Evolutionary conservation across 305 asterid genomes (phyloP), one percentile per base, ranked within the genome.

Genomic region (Solanum hybrid): DNA sequence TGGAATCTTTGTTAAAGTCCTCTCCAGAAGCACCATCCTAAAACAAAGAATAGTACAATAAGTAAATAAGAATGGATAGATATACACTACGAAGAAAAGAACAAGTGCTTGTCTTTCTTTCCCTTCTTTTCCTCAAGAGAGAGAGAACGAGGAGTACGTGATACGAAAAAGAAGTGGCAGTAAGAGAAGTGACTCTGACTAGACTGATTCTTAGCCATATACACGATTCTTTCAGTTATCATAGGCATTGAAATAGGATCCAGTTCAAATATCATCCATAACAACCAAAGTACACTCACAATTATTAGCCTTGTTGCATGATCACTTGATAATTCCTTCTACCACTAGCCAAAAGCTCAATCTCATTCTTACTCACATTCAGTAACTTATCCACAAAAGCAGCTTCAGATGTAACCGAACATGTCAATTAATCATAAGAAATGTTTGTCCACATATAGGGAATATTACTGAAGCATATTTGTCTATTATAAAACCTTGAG

Each of bases 11-110:
- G 91, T 93, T 96, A 77, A 94, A 93, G 85, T 97, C 98, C 93
- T 98, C 99, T 45, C 98, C 99, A 60, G 97, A 89, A 89, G 92
- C 64, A 76, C 96, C 99, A 92, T 97, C 99, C 99, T 98, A 89
- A 90, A 90, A 88, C 17, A 88, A 15, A 38, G 72, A 72, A 81
- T 78, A 88, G 24, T 90, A 91, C 86, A 87, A 86, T 75, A 89
- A 86, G 86, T 69, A 60, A 51, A 51, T 34, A 26, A 13, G 15
- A 64, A 26, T 26, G 26, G 36, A 81, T 40, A 81, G 37, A 40
- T 81, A 80, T 14, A 24, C 69, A 81, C 15, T 26, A 27, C 7
- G 13, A 81, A 81, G 36, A 81, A 42, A 81, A 80, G 35, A 80
- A 38, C 64, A 80, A 2, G 86, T 12, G 31, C 87, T 45, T 17